Evolutionary conservation across 352 stramenopile species (phyloP).

Genomic region (Pilasporangium apinafurcum): DNA sequence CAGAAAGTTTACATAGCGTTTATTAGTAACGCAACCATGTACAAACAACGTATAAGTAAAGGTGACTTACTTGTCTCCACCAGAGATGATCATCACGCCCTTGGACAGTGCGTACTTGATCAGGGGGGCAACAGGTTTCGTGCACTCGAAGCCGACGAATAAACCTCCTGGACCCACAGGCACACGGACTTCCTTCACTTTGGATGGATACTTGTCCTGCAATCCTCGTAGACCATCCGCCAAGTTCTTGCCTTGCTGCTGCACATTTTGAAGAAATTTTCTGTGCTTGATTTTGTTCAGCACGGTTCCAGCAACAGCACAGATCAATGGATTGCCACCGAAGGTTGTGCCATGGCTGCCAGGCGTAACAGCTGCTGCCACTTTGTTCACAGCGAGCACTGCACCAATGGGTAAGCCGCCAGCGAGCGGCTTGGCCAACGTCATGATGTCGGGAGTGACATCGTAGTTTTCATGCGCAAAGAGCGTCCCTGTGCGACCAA

Average conservation of each 20-base stretch:
- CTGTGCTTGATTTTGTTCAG: conserved; percentile 68
- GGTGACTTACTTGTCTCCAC: conserved; percentile 65
- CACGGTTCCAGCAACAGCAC: conserved; percentile 84
- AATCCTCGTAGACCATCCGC: conserved; percentile 46
- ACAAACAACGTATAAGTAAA: neutral
- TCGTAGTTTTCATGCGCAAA: conserved; percentile 94
- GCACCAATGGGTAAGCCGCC: conserved; percentile 95
- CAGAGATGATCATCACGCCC: conserved; percentile 77
- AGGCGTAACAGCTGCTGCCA: conserved; percentile 85
- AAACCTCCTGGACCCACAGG: conserved; percentile 66
- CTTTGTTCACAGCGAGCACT: conserved; percentile 90
- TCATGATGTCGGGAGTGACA: conserved; percentile 95
- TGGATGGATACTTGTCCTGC: conserved; percentile 66
- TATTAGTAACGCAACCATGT: conserved; percentile 1
- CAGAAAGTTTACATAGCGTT: conserved; percentile 1
- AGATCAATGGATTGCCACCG: conserved; percentile 95
- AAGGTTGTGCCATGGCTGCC: conserved; percentile 96
- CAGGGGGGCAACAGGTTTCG: conserved; percentile 46
- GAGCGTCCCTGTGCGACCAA: conserved; percentile 93
- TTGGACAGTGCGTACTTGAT: conserved; percentile 71
- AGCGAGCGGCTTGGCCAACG: conserved; percentile 95
- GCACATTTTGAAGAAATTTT: conserved; percentile 62
- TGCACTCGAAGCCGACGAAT: conserved; percentile 76
- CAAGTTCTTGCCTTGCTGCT: conserved; percentile 62
- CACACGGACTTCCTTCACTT: conserved; percentile 61